Evolutionary conservation across 2,329 filamentous ascomycete species (phyloP), one percentile per base, ranked within the genome.

Genomic region (Coniella vitis): DNA sequence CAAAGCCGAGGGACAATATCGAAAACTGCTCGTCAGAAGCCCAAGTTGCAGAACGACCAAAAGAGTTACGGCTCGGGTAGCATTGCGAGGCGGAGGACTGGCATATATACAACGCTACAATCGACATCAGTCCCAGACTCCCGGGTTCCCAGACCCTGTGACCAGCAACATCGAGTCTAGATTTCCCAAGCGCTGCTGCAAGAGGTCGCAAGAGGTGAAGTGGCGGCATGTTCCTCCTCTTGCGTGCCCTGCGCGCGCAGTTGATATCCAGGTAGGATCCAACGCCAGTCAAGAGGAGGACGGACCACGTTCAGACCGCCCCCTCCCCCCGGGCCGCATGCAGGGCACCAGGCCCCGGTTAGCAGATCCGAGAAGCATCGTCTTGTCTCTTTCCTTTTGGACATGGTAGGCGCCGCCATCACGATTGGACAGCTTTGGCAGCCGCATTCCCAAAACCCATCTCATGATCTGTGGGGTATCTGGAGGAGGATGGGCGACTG

Each of bases 381-480:
- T 14, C 12, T 31, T 17, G 19, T 47, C 32, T 44, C 29, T 17
- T n/a, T n/a, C n/a, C n/a, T n/a, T n/a, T n/a, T n/a, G n/a, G n/a
- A n/a, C n/a, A n/a, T n/a, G n/a, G 45, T 7, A 20, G 40, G 37
- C 29, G 19, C 25, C 5, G 5, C 10, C 21, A 32, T 21, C 14
- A 46, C 36, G 10, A 40, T 36, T 45, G 50, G 47, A 22, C 32
- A 16, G 20, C 16, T 29, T 5, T 29, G 5, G 25, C n/a, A n/a
- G n/a, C n/a, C n/a, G n/a, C n/a, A 10, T 20, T n/a, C 5, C 17
- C 43, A 16, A n/a, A 29, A 29, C 4, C 9, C 22, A 20, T 10
- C 38, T 38, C 12, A 37, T 43, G 35, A 45, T 38, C 13, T 45
- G 49, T 45, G 49, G 45, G 36, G 45, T n/a, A 5, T 13, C 29